Evolutionary conservation across 2,329 filamentous ascomycete genomes (phyloP), one percentile per base, ranked within the genome.

Genomic region (Zalaria sp.): DNA sequence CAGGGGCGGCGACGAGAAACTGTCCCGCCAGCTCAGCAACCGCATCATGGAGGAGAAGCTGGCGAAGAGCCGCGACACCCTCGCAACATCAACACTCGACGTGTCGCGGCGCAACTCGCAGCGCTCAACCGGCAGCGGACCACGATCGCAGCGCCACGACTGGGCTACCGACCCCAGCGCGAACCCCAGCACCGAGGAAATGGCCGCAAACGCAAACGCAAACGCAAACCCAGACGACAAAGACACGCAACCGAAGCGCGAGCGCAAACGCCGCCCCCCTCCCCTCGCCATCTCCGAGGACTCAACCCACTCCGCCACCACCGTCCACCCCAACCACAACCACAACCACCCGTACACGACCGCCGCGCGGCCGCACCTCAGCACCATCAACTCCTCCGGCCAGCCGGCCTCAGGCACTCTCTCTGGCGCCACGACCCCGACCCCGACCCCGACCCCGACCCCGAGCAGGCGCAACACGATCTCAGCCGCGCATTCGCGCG

Each of bases 1-100:
- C 27, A 45, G 48, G 18, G 39, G 47, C 42, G 43, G 44, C 35
- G 42, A 43, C 41, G 37, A 36, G 11, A 32, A 32, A n/a, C 41
- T 53, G 5, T 55, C 54, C 3, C 46, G 62, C 38, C 60, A 62
- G 42, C 56, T 61, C 39, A 67, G 63, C 50, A 53, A 55, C 8
- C 53, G 53, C 34, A 56, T 60, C 31, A 44, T 62, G 34, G 56
- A 58, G 45, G 53, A 59, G 40, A 61, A 55, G 45, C 18, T 18
- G 18, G 38, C 51, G 32, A 42, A 37, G 11, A 38, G 41, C 29
- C 45, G 43, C n/a, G 43, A 37, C 27, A 43, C 40, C 1, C 56
- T 56, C 29, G 47, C 58, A 39, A 52, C 57, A 10, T 50, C 57
- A 3, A 47, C 18, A 2, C 18, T 18, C 2, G 18, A 18, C 18